These are phyloP conservation scores for Coemansia sp. DNA, from an alignment of 192 early-diverging fungal genomes.

Conservation along the genomic window DNA sequence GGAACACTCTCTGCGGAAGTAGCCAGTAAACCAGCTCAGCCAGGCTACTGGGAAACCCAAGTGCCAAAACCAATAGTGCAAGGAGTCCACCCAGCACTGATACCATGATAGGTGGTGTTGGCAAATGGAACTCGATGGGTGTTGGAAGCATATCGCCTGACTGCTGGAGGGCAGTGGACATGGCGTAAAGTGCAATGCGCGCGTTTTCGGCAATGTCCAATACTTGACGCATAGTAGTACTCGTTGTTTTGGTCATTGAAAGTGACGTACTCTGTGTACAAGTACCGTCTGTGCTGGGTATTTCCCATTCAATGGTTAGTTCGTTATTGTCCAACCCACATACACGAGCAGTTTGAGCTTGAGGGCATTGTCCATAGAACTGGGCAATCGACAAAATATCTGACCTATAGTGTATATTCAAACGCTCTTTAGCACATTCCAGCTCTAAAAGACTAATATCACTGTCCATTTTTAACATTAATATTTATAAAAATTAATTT, in stretches of 20 bases:
- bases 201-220: background rate
- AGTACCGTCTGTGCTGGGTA: background rate
- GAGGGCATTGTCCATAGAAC: constrained; percentile 1
- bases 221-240: background rate
- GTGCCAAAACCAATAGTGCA: too few species aligned
- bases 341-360: background rate
- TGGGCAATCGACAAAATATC: background rate
- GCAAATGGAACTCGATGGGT: constrained; percentile 4
- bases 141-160: background rate
- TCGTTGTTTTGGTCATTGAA: background rate
- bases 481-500: background rate
- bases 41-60: too few species aligned
- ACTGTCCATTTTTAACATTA: background rate
- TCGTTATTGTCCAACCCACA: background rate
- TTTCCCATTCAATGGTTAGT: background rate
- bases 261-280: background rate
- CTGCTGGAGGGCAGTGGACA: background rate
- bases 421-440: background rate
- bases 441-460: background rate
- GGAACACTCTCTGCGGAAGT: background rate
- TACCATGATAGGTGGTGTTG: background rate
- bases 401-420: background rate
- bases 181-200: background rate
- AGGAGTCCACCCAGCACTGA: background rate
- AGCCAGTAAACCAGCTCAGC: background rate